Evolutionary conservation across 148 eudicot species (phyloP).

Genomic region (Fagopyrum homotropicum): DNA sequence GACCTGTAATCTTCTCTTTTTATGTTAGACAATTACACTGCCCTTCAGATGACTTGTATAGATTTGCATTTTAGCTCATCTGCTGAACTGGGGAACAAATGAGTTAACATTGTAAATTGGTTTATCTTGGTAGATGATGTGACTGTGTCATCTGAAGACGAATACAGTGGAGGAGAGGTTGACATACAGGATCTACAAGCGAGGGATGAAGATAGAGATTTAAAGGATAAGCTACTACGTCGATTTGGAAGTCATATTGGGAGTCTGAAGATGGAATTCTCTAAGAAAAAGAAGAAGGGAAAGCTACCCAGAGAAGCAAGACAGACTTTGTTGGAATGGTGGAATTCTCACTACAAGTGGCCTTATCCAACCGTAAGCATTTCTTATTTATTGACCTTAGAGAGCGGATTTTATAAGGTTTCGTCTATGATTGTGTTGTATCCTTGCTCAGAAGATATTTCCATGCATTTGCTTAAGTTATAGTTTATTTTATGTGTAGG

Average conservation of each 20-base stretch:
- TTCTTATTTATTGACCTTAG: neutral
- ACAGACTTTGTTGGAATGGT: constrained; percentile 70
- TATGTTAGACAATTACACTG: neutral
- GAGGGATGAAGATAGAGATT: constrained; percentile 61
- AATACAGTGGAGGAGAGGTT: constrained; percentile 46
- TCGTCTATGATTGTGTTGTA: no score
- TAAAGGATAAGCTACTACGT: constrained; percentile 62
- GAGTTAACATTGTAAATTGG: neutral
- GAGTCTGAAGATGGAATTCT: constrained; percentile 73
- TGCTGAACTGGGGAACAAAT: neutral
- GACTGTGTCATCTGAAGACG: constrained; percentile 51
- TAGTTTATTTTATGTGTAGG: constrained; percentile 27
- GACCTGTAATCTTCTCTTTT: neutral
- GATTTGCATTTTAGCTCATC: neutral
- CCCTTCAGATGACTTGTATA: neutral
- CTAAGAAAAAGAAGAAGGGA: constrained; percentile 94
- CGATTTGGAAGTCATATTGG: constrained; percentile 73
- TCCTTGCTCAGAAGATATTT: neutral
- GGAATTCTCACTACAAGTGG: constrained; percentile 83
- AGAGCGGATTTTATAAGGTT: no score
- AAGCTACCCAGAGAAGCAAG: constrained; percentile 85
- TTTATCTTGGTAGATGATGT: constrained; percentile 33
- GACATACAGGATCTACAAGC: constrained; percentile 50
- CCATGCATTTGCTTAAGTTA: neutral
- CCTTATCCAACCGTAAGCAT: constrained; percentile 89